Conservation (phyloP, 2,329 filamentous ascomycete species). For the Aurifilum marmelostoma region DNA sequence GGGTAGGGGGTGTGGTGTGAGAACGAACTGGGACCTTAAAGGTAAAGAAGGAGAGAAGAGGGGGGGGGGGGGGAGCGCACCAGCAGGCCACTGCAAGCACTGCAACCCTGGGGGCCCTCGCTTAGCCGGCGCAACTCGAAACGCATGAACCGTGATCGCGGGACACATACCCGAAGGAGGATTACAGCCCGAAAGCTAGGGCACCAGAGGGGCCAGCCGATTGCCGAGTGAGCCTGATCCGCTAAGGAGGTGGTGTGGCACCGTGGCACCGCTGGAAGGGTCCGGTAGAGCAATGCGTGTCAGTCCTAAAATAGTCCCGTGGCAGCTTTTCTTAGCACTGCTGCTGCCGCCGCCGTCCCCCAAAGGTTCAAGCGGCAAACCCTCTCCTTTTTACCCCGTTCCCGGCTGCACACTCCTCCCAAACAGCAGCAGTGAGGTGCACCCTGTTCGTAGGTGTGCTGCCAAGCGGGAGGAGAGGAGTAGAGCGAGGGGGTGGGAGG, state of each 20-base stretch:
- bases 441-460: neutral
- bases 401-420: too few relatives aligned
- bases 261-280: slow-evolving; percentile 15
- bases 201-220: slow-evolving; percentile 23
- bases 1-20: neutral
- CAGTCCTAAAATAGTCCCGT: slow-evolving; percentile 17
- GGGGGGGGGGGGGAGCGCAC: slow-evolving; percentile 8
- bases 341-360: neutral
- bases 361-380: neutral
- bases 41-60: neutral
- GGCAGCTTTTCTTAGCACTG: neutral
- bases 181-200: slow-evolving; percentile 21
- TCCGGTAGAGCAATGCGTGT: slow-evolving; percentile 19
- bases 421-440: neutral
- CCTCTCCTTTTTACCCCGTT: too few relatives aligned
- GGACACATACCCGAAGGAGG: slow-evolving; percentile 26
- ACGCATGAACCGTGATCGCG: slow-evolving; percentile 28
- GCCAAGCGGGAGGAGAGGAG: neutral
- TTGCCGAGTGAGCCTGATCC: slow-evolving; percentile 24
- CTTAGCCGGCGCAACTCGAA: slow-evolving; percentile 25
- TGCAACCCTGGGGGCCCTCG: slow-evolving; percentile 18
- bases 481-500: neutral
- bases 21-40: neutral
- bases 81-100: slow-evolving; percentile 3
- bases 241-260: slow-evolving; percentile 10